Evolutionary conservation across 1,284 basidiomycete genomes (phyloP), one percentile per base, ranked within the genome.

Genomic region (Phellopilus nigrolimitatus): DNA sequence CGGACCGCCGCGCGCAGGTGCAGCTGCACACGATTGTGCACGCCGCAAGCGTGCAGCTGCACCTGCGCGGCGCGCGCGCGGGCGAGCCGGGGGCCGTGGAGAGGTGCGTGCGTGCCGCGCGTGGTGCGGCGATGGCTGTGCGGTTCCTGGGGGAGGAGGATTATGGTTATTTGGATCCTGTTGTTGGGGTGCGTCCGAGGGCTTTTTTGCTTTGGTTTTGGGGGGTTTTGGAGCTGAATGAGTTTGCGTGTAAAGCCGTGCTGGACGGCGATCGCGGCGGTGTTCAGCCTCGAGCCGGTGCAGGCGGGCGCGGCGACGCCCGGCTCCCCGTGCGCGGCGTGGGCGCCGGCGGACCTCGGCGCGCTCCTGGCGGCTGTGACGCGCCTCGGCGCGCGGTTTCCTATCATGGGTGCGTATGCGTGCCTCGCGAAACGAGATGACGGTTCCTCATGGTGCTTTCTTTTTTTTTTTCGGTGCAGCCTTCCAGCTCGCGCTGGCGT

Each of bases 121-220:
- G 79, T 43, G 70, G 76, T 21, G 75, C 76, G 56, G 73, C 79
- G 40, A 68, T 73, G 38, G 68, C 87, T 59, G 74, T 80, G 59
- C 80, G 80, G 60, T 75, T 78, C 55, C 70, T 86, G 51, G 64
- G 71, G 22, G 82, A 86, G 31, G 65, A 74, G 59, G 84, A 41
- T 15, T 84, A 77, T 55, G 73, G 76, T 36, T 83, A 78, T 63
- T 71, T 88, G 27, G 85, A 88, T 67, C 86, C 86, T 19, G 77
- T 87, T 57, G 72, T 88, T 56, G 83, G 81, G 52, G 84, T 88
- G 68, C 58, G 84, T 70, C n/a, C n/a, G n/a, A n/a, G n/a, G n/a
- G n/a, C n/a, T n/a, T n/a, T n/a, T n/a, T n/a, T n/a, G n/a, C n/a
- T n/a, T n/a, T n/a, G n/a, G n/a, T n/a, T n/a, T n/a, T n/a, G n/a